These are phyloP conservation scores for Sanghuangporus weigelae DNA, from an alignment of 1,284 basidiomycete genomes.

Conservation along the genomic window DNA sequence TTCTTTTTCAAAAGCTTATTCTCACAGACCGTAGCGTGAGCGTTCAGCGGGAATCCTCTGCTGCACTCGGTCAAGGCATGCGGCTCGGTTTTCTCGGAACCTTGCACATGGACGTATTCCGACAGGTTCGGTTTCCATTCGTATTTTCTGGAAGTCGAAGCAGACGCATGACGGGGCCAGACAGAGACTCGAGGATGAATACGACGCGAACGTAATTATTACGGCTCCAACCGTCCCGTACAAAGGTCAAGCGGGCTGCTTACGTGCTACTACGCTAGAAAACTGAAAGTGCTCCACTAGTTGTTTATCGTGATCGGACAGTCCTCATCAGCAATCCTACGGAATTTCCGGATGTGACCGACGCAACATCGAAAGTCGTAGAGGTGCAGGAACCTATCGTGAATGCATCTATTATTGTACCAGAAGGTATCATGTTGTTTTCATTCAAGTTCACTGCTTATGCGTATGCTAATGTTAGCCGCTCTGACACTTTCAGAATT, in stretches of 20 bases:
- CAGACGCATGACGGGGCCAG: neutral
- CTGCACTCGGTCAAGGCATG: constrained; percentile 93
- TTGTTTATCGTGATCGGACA: constrained; percentile 64
- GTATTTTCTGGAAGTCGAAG: neutral
- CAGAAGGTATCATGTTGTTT: constrained; percentile 54
- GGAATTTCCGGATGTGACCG: constrained; percentile 81
- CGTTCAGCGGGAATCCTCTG: constrained; percentile 88
- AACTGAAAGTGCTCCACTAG: constrained; percentile 33
- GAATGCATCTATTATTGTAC: constrained; percentile 88
- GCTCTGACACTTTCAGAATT: constrained; percentile 47
- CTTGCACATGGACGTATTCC: constrained; percentile 95
- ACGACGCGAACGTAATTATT: constrained; percentile 84
- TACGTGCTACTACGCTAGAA: neutral
- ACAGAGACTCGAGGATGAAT: constrained; percentile 88
- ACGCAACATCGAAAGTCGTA: constrained; percentile 57
- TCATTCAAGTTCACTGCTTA: neutral
- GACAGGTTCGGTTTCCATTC: constrained; percentile 43
- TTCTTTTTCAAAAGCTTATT: constrained; percentile 50
- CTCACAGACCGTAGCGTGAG: constrained; percentile 89
- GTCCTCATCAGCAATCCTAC: constrained; percentile 84
- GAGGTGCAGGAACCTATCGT: constrained; percentile 87
- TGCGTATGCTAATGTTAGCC: neutral
- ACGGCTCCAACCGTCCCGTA: constrained; percentile 94
- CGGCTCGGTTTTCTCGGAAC: constrained; percentile 95
- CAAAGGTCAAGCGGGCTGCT: constrained; percentile 49